Conservation (phyloP, 2,329 filamentous ascomycete species). For the Diaporthe aspalathi region DNA sequence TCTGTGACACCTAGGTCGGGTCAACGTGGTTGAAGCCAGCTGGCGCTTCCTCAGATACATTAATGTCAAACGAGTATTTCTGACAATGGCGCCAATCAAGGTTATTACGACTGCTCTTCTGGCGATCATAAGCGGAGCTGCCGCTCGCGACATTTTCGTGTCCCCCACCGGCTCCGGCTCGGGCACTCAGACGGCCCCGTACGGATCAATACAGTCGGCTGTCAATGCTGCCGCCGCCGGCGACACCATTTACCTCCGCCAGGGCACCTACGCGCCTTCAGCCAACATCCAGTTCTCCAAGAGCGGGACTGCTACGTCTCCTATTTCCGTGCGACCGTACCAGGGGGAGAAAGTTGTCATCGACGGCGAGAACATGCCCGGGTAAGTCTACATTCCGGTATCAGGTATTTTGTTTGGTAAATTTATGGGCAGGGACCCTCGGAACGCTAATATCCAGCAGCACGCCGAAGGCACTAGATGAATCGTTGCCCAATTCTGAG, state of each 20-base stretch:
- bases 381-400: neutral
- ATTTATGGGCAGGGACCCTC: too few relatives aligned
- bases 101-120: neutral
- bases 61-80: neutral
- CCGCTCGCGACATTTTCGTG: conserved; percentile 55
- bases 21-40: neutral
- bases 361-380: conserved; percentile 18
- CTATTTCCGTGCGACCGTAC: conserved; percentile 9
- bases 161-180: conserved; percentile 54
- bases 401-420: too few relatives aligned
- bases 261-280: conserved; percentile 57
- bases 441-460: conserved; percentile 49
- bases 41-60: neutral
- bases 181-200: conserved; percentile 55
- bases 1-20: neutral
- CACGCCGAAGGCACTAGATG: conserved; percentile 56
- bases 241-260: conserved; percentile 58
- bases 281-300: conserved; percentile 61
- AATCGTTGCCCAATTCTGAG: conserved; percentile 53
- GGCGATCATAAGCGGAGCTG: neutral
- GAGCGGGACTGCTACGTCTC: conserved; percentile 52
- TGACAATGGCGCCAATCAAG: neutral
- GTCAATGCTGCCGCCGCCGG: conserved; percentile 58
- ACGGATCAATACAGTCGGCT: conserved; percentile 59
- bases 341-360: conserved; percentile 1